These are phyloP conservation scores for Camellia japonica DNA, from an alignment of 148 eudicot species.

Conservation along the genomic window DNA sequence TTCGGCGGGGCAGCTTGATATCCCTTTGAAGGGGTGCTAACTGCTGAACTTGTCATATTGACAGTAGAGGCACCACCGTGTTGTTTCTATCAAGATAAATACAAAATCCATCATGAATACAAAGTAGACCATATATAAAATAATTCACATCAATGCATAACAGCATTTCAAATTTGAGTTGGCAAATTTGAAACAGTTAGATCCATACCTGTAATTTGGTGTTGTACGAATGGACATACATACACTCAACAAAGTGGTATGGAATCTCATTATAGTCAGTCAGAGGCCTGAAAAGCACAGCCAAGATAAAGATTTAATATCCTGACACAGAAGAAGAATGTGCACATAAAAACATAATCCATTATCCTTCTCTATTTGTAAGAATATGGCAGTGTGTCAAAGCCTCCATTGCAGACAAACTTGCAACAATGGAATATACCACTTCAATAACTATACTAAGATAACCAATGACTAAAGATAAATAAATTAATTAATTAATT, in stretches of 20 bases:
- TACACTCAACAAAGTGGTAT: constrained; percentile 77
- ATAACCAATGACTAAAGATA: no score
- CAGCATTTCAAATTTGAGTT: background rate
- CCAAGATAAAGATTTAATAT: constrained; percentile 11
- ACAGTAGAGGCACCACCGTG: constrained; percentile 39
- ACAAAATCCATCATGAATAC: background rate
- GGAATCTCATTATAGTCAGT: constrained; percentile 74
- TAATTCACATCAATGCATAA: constrained; percentile 6
- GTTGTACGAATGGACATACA: constrained; percentile 60
- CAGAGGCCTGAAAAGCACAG: constrained; percentile 61
- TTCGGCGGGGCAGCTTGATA: constrained; percentile 53
- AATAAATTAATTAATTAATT: no score
- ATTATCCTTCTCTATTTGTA: background rate
- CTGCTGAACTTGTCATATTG: constrained; percentile 31
- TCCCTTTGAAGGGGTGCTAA: constrained; percentile 47
- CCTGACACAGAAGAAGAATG: background rate
- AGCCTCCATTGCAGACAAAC: background rate
- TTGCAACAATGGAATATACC: background rate
- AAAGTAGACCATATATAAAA: background rate
- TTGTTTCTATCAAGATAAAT: constrained; percentile 25
- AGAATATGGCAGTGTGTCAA: background rate
- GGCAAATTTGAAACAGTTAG: no score
- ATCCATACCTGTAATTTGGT: constrained; percentile 51
- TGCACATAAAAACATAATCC: constrained; percentile 5
- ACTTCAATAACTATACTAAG: no score